These are phyloP conservation scores for Myxozyma neglecta DNA, from an alignment of 805 yeast genomes.

Conservation along the genomic window DNA sequence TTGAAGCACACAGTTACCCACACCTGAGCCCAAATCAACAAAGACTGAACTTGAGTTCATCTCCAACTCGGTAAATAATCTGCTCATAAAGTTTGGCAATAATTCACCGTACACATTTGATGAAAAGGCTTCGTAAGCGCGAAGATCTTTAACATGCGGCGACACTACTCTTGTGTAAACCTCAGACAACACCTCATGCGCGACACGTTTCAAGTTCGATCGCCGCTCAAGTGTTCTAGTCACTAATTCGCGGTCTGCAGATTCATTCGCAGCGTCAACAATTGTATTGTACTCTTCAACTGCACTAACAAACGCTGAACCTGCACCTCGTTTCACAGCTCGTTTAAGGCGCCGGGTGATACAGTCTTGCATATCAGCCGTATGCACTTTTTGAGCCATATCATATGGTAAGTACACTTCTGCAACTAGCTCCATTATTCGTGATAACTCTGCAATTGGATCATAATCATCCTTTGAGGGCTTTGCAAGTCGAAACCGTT, in stretches of 20 bases:
- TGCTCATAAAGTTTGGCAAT: conserved; percentile 72
- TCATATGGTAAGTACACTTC: conserved; percentile 45
- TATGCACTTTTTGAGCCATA: conserved; percentile 6
- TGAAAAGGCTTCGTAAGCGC: conserved; percentile 80
- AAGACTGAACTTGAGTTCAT: conserved; percentile 58
- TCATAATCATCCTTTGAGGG: conserved; percentile 50
- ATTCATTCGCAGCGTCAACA: conserved; percentile 41
- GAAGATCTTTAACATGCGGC: conserved; percentile 63
- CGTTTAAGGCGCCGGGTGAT: conserved; percentile 38
- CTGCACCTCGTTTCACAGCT: conserved; percentile 38
- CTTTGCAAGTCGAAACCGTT: conserved; percentile 13
- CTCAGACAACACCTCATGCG: conserved; percentile 71
- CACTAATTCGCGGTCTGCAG: conserved; percentile 36
- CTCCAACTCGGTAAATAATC: conserved; percentile 60
- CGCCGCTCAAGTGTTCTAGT: not conserved
- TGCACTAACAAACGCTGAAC: conserved; percentile 36
- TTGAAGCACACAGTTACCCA: conserved; percentile 86
- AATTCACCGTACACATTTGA: conserved; percentile 90
- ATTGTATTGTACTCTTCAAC: conserved; percentile 50
- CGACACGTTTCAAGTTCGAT: conserved; percentile 35
- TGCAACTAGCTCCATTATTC: conserved; percentile 47
- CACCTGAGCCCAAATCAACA: conserved; percentile 91
- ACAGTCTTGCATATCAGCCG: conserved; percentile 37
- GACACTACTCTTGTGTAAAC: conserved; percentile 77
- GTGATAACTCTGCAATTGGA: conserved; percentile 62